Evolutionary conservation across 2,329 filamentous ascomycete genomes (phyloP), one percentile per base, ranked within the genome.

Genomic region (Fusarium staphyleae): DNA sequence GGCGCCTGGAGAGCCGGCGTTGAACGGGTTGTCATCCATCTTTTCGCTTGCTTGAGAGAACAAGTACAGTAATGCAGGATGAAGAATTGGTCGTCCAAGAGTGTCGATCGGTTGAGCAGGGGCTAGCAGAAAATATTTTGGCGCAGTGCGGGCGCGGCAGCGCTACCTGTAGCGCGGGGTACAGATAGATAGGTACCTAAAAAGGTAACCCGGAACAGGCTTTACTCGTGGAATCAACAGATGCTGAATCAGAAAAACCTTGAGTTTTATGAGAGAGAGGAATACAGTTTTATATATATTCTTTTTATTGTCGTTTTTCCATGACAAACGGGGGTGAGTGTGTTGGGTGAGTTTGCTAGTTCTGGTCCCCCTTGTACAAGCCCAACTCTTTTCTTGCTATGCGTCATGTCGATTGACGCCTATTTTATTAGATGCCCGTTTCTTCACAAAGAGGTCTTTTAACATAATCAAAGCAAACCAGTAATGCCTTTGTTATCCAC

Each of bases 51-150:
- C 15, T 40, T 32, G 16, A 12, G 35, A 24, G 34, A 13, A 26
- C 28, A 59, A 22, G 39, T 37, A 57, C 52, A 55, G 60, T 62
- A 66, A 66, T 66, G 63, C 55, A 66, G 53, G 63, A 66, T 65
- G 64, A 66, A 67, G 63, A 66, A 63, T 63, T 63, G 61, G 55
- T 60, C 43, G 24, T 14, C 34, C 44, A 39, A 30, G n/a, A 22
- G 35, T 32, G 57, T 62, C 40, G 57, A 61, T 61, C 57, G 48
- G 42, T 61, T 50, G 44, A 37, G 37, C 48, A 32, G 44, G 50
- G 42, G 49, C 52, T 19, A 47, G 48, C 47, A 65, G 57, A 65
- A 66, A 67, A 66, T 63, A 36, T 62, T 67, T 67, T 60, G 61
- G 59, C 55, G 55, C 52, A 51, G 47, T 22, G 34, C 36, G 22